These are phyloP conservation scores for Penicillium sp. DNA, from an alignment of 2,329 filamentous ascomycete genomes.

Conservation along the genomic window DNA sequence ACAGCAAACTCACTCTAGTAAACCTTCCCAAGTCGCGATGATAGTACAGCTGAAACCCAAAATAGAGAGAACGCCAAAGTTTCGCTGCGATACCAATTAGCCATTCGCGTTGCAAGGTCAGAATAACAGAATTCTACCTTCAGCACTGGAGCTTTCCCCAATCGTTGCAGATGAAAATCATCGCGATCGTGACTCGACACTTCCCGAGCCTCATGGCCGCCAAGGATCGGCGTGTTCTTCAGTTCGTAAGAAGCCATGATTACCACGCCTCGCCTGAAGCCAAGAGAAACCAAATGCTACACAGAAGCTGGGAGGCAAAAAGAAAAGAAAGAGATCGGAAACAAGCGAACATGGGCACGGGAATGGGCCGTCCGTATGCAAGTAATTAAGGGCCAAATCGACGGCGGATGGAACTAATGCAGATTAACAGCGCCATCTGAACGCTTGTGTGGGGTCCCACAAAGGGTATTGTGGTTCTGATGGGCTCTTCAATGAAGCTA, in stretches of 20 bases:
- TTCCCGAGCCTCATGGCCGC: not conserved
- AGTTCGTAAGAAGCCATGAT: not conserved
- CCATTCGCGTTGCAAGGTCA: not conserved
- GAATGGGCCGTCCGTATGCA: not conserved
- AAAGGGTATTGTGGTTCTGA: not conserved
- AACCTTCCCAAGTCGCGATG: constrained; percentile 42
- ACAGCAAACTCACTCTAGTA: constrained; percentile 32
- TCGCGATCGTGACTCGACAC: not conserved
- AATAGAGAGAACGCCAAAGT: constrained; percentile 42
- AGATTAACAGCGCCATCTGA: not conserved
- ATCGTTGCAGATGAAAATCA: constrained; percentile 4
- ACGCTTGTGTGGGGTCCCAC: not conserved
- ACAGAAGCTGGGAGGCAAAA: not conserved
- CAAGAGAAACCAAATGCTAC: not conserved
- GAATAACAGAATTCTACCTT: not conserved
- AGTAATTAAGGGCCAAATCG: not conserved
- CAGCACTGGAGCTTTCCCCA: constrained; percentile 10
- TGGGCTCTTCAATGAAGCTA: not conserved
- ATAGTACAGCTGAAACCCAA: constrained; percentile 43
- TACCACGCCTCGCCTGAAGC: not conserved
- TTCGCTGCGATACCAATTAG: constrained; percentile 29
- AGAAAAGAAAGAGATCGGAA: not conserved
- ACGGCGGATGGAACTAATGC: not conserved
- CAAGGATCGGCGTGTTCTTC: not conserved
- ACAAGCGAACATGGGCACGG: not conserved